Percentiles rank a stretch among this genome's conserved stretches.
phyloP scores from a whole-genome alignment of 2,329 filamentous ascomycete genomes.

The Venturia pyrina region DNA sequence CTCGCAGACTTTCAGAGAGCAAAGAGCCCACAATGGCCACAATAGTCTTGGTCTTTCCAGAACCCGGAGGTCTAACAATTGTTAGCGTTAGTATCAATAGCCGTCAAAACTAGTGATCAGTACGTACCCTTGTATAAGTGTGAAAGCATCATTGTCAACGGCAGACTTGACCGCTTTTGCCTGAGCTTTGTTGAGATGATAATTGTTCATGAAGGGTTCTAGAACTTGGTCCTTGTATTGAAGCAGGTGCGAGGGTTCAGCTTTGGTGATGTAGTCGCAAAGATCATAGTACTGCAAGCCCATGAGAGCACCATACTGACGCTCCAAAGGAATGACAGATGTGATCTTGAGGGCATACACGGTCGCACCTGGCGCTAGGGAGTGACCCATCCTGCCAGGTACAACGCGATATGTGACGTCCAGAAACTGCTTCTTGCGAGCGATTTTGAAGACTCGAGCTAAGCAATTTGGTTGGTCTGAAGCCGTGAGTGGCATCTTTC shows the following conservation, averaged over 20 bases:
- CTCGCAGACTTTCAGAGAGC: conserved; percentile 49
- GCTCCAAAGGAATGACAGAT: conserved; percentile 87
- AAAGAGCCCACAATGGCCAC: conserved; percentile 89
- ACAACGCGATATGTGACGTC: conserved; percentile 83
- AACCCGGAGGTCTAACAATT: conserved; percentile 66
- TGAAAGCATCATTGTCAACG: conserved; percentile 93
- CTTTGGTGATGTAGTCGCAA: conserved; percentile 81
- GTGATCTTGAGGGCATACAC: conserved; percentile 75
- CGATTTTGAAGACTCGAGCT: conserved; percentile 70
- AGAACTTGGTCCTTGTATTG: conserved; percentile 68
- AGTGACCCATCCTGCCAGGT: conserved; percentile 51
- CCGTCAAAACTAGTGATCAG: conserved; percentile 11
- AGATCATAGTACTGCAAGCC: conserved; percentile 93
- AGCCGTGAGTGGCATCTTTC: conserved; percentile 57
- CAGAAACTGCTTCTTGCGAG: conserved; percentile 67
- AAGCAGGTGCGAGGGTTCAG: conserved; percentile 80
- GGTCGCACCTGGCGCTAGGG: conserved; percentile 58
- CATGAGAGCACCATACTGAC: conserved; percentile 86
- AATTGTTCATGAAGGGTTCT: conserved; percentile 59
- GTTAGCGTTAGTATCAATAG: conserved; percentile 16
- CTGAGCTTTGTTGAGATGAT: conserved; percentile 79
- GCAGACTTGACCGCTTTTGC: conserved; percentile 86
- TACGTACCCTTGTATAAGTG: conserved; percentile 75
- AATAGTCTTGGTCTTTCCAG: conserved; percentile 97
- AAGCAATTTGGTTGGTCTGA: conserved; percentile 67